Evolutionary conservation across 768 basidiomycete genomes (phyloP).

Genomic region (Clavaria fumosa): DNA sequence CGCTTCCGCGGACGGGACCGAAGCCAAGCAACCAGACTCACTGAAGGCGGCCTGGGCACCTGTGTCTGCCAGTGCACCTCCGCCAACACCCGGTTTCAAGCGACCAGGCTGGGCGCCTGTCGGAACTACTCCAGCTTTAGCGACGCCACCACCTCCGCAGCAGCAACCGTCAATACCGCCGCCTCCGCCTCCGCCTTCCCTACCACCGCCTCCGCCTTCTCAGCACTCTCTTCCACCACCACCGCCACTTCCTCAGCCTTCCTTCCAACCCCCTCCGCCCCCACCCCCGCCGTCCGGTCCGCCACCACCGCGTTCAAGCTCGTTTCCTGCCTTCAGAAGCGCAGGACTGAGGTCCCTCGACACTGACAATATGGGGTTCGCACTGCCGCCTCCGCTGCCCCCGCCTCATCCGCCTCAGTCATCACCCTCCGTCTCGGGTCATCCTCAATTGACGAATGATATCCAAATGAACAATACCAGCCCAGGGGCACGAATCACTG

Average conservation of each 20-base stretch:
- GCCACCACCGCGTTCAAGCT: slow-evolving; percentile 8
- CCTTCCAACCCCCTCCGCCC: slow-evolving; percentile 11
- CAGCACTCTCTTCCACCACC: slow-evolving; percentile 7
- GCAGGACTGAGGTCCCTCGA: slow-evolving; percentile 60
- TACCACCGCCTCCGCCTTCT: slow-evolving; percentile 10
- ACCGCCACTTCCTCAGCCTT: slow-evolving; percentile 7
- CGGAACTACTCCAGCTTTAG: slow-evolving; percentile 14
- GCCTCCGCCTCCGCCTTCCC: no score
- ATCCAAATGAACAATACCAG: no score
- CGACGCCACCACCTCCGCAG: slow-evolving; percentile 7
- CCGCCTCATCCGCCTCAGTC: slow-evolving; percentile 10
- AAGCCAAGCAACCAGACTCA: slow-evolving; percentile 13
- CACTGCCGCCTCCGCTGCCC: slow-evolving; percentile 14
- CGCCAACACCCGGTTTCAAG: slow-evolving; percentile 22
- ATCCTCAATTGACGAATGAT: no score
- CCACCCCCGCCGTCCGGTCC: slow-evolving; percentile 7
- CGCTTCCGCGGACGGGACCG: slow-evolving; percentile 10
- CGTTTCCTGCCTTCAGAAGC: slow-evolving; percentile 36
- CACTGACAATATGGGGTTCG: slow-evolving; percentile 27
- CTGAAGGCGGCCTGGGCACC: slow-evolving; percentile 40
- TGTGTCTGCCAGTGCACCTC: slow-evolving; percentile 15
- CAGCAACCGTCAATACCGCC: slow-evolving; percentile 9
- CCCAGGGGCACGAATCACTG: no score
- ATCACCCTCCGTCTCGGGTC: no score
- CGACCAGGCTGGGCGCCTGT: slow-evolving; percentile 38